Evolutionary conservation across 306 rosid species (phyloP), one percentile per base, ranked within the genome.

Genomic region (Alnus rubra): DNA sequence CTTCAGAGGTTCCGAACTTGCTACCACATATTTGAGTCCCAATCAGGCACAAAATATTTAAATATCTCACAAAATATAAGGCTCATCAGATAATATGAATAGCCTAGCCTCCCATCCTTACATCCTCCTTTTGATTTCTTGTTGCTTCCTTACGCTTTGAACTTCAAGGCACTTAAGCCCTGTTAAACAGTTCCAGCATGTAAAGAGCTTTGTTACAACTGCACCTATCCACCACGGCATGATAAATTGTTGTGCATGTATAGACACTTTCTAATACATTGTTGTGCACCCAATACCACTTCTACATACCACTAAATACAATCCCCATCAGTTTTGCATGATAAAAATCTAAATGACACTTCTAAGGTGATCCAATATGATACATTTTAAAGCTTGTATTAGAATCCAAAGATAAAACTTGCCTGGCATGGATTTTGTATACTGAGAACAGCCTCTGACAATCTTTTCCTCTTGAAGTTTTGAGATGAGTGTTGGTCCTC

Each of bases 351-450:
- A 16, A 65, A 4, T 16, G 23, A 65, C 28, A 28, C 12, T 65
- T 65, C 23, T 63, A 35, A 65, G 71, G 71, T 67, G 23, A 16
- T 9, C 9, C 49, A 37, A 65, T 18, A 37, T 37, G 1, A 39
- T 35, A 35, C 7, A 65, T 18, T 65, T 39, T 16, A 65, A 65
- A 35, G 71, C 48, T 37, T 6, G 19, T 7, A 65, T 65, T 7
- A 37, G 14, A 65, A 39, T 65, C 8, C 39, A 16, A 65, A 7
- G 49, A 75, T 56, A 45, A 71, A 76, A 73, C 92, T 81, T 86
- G 83, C 98, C 95, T 87, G 90, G 88, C 88, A 84, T 50, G 88
- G 86, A 83, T 81, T 88, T 77, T 19, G 86, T 50, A 68, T 31
- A 58, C 35, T 18, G 64, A 88, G 80, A 76, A 83, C 78, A 54